Evolutionary conservation across 129 eudicot genomes (phyloP).

Genomic region (Flaveria linearis): DNA sequence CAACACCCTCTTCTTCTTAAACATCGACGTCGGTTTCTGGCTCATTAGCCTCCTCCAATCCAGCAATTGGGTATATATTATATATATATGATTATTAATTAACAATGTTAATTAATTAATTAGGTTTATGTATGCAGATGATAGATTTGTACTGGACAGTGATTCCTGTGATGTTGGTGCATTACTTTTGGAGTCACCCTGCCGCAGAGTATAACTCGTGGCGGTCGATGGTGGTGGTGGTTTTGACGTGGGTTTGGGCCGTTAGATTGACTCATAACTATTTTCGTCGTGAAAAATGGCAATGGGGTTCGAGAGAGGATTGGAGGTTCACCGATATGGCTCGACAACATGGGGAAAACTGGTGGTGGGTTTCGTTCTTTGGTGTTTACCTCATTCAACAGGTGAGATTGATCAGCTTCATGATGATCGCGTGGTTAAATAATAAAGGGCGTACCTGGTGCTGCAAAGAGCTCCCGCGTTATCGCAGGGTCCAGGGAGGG

Average conservation of each 20-base stretch:
- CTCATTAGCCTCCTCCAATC: constrained; percentile 68
- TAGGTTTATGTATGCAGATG: constrained; percentile 52
- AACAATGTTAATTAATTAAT: no score
- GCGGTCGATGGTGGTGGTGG: constrained; percentile 70
- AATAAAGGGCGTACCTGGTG: no score
- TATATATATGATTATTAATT: not conserved
- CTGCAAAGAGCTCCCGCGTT: no score
- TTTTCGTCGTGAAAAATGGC: constrained; percentile 87
- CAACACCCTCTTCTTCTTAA: constrained; percentile 75
- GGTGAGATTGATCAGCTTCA: constrained; percentile 38
- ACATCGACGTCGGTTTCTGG: constrained; percentile 74
- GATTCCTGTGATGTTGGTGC: constrained; percentile 76
- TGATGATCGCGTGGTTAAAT: not conserved
- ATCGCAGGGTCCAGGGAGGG: no score
- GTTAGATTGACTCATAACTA: constrained; percentile 82
- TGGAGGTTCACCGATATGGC: constrained; percentile 88
- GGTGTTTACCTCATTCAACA: constrained; percentile 87
- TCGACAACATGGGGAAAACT: constrained; percentile 60
- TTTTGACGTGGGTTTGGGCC: constrained; percentile 83
- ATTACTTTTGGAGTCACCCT: constrained; percentile 73
- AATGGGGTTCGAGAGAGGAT: constrained; percentile 77
- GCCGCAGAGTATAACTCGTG: constrained; percentile 45
- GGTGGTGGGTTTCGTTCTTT: constrained; percentile 91
- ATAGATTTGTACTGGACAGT: constrained; percentile 94
- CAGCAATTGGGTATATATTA: constrained; percentile 39